Percentiles rank a stretch among this genome's conserved stretches.
Conservation (phyloP, 2,329 filamentous ascomycete species). For the Diaporthe ampelina region DNA sequence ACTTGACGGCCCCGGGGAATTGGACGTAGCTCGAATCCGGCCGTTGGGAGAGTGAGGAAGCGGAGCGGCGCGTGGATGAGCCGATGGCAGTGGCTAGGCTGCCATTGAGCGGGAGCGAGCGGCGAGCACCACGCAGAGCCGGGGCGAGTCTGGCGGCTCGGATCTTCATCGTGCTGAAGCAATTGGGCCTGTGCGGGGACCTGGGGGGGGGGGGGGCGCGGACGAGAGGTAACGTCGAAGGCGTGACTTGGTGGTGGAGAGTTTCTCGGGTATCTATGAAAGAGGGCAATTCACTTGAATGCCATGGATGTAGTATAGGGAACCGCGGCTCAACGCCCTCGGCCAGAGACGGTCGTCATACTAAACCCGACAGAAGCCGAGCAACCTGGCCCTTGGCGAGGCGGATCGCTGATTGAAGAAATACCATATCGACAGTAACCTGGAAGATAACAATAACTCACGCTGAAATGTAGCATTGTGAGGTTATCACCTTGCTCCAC, state of each 20-base stretch:
- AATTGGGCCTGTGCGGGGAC: background rate
- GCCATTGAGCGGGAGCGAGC: conserved; percentile 28
- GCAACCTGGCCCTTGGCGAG: background rate
- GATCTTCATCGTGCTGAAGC: conserved; percentile 37
- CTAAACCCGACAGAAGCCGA: conserved; percentile 42
- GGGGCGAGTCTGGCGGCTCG: conserved; percentile 38
- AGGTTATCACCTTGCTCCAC: background rate
- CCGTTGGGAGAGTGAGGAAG: conserved; percentile 68
- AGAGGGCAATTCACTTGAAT: conserved; percentile 5
- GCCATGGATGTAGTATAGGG: background rate
- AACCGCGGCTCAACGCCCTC: conserved; percentile 22
- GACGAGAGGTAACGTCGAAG: background rate
- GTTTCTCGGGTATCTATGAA: background rate
- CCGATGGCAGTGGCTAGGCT: conserved; percentile 38
- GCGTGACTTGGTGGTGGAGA: background rate
- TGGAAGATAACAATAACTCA: background rate
- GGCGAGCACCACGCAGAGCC: conserved; percentile 41
- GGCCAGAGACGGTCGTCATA: conserved; percentile 26
- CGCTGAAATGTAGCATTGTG: background rate
- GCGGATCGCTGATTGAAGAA: background rate
- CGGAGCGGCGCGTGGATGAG: conserved; percentile 51
- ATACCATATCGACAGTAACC: background rate
- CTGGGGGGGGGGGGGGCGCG: too few relatives aligned
- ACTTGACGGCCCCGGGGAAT: conserved; percentile 98
- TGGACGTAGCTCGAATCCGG: conserved; percentile 69